Percentiles rank a stretch among this genome's conserved stretches.
Conservation (phyloP, 768 basidiomycete species). For the Mycena maculata region DNA sequence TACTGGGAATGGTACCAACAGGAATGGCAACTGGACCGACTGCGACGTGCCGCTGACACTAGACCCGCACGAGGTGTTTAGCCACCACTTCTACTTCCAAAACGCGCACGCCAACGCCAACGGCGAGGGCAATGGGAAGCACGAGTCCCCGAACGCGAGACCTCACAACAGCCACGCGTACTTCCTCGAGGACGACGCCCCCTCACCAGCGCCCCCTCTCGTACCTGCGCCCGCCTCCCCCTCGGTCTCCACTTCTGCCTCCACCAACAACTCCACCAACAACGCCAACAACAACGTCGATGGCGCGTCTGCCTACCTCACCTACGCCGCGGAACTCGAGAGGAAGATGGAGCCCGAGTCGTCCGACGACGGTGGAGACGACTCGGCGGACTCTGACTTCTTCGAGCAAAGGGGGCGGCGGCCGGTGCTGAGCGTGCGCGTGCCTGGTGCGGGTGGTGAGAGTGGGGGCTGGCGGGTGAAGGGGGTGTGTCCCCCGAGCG, state of each 20-base stretch:
- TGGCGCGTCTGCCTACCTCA: too few species aligned
- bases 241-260: background rate
- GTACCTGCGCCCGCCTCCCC: background rate
- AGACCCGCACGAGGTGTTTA: conserved; percentile 29
- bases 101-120: too few species aligned
- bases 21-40: too few species aligned
- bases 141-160: too few species aligned
- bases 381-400: conserved; percentile 28
- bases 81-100: conserved; percentile 1
- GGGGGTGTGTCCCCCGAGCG: conserved; percentile 21
- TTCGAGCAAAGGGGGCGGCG: conserved; percentile 22
- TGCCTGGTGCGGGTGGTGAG: conserved; percentile 11
- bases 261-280: too few species aligned
- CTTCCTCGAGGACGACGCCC: too few species aligned
- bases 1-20: too few species aligned
- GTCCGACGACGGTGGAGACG: conserved; percentile 32
- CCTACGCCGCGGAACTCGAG: too few species aligned
- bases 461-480: conserved; percentile 19
- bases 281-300: too few species aligned
- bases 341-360: conserved; percentile 4
- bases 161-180: too few species aligned
- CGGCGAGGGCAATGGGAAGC: too few species aligned
- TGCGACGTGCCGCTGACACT: conserved; percentile 22
- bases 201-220: too few species aligned
- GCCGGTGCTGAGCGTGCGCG: conserved; percentile 27